Conservation (phyloP, 148 eudicot genomes). For the Rhododendron ovatum region DNA sequence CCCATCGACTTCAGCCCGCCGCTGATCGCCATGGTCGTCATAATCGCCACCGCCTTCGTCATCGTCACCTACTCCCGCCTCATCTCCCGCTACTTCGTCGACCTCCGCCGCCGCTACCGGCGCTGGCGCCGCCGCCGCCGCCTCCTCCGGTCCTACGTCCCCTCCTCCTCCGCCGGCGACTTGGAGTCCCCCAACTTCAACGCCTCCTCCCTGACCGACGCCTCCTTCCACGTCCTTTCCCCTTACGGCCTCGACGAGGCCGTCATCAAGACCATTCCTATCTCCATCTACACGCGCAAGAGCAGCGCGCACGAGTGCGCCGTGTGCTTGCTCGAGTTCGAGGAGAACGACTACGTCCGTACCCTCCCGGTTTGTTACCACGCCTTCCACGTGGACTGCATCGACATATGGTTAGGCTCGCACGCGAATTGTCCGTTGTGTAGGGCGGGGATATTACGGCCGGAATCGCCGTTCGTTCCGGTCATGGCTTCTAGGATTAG, state of each 20-base stretch:
- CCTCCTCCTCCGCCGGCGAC: conserved; percentile 32
- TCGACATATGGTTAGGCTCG: conserved; percentile 77
- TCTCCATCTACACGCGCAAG: conserved; percentile 45
- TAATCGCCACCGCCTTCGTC: conserved; percentile 73
- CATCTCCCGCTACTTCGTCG: conserved; percentile 46
- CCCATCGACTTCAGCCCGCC: conserved; percentile 80
- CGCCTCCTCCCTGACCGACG: conserved; percentile 23
- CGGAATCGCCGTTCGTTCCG: conserved; percentile 57
- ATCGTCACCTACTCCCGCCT: conserved; percentile 73
- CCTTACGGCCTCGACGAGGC: conserved; percentile 83
- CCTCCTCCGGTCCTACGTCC: conserved; percentile 33
- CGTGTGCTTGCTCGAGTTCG: conserved; percentile 75
- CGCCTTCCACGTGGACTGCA: conserved; percentile 87
- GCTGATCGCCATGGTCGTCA: conserved; percentile 76
- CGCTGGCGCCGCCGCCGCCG: conserved; percentile 42
- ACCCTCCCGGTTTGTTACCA: conserved; percentile 77
- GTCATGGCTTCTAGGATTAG: conserved; percentile 76
- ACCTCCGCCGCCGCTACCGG: conserved; percentile 31
- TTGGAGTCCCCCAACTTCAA: conserved; percentile 45
- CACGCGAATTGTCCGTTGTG: conserved; percentile 94
- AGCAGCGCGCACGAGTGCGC: conserved; percentile 60
- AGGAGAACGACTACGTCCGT: conserved; percentile 72
- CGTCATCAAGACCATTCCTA: conserved; percentile 67
- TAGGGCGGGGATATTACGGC: conserved; percentile 53
- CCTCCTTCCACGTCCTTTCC: conserved; percentile 48